phyloP scores from a whole-genome alignment of 768 basidiomycete species.

The Polyporus arcularius region DNA sequence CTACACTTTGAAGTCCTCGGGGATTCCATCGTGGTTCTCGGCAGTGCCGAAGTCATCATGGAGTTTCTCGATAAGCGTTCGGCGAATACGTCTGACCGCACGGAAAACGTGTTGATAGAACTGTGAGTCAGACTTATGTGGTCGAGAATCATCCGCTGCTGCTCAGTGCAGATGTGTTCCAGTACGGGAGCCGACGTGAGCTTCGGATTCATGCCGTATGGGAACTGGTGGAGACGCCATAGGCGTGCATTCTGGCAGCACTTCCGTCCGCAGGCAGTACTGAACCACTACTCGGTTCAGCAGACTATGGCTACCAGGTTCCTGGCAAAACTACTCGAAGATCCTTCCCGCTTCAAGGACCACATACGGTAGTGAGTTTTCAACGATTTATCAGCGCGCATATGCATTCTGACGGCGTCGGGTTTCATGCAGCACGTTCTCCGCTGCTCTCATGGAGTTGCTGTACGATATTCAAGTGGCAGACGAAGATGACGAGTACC shows the following conservation, averaged over 20 bases:
- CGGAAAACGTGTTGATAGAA: conserved; percentile 12
- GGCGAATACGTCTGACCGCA: conserved; percentile 21
- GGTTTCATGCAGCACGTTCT: not conserved
- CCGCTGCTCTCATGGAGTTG: conserved; percentile 23
- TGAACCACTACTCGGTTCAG: not conserved
- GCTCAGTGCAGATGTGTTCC: not conserved
- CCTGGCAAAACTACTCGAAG: not conserved
- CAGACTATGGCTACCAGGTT: not conserved
- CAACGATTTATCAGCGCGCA: too few species aligned
- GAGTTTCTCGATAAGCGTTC: conserved; percentile 24
- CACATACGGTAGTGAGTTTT: conserved; percentile 10
- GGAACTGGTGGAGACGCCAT: conserved; percentile 9
- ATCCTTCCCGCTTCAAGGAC: not conserved
- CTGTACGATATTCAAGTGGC: conserved; percentile 30
- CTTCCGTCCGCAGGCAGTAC: not conserved
- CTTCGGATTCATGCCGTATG: conserved; percentile 10
- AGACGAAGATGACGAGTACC: conserved; percentile 28
- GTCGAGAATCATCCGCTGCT: too few species aligned
- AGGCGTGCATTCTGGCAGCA: conserved; percentile 7
- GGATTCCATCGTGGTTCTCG: conserved; percentile 12
- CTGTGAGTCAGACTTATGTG: conserved; percentile 17
- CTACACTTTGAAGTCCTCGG: conserved; percentile 18
- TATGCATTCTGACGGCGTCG: not conserved
- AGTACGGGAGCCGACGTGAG: conserved; percentile 3
- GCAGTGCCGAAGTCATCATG: not conserved